Evolutionary conservation across 805 yeast genomes (phyloP).

Genomic region (Wickerhamiella lipophila): DNA sequence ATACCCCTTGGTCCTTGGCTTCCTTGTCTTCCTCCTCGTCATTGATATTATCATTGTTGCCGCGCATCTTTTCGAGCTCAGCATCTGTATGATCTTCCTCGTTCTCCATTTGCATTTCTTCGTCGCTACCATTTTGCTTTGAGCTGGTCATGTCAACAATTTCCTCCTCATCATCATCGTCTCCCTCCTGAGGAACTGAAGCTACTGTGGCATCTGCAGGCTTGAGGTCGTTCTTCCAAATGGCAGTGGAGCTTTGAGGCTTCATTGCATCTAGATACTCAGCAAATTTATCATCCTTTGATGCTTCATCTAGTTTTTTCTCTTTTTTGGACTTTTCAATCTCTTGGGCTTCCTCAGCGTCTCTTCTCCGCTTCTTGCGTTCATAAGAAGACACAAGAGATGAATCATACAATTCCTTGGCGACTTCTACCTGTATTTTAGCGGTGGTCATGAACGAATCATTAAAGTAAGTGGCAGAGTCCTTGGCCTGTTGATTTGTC

Average conservation of each 20-base stretch:
- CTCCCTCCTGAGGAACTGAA: conserved; percentile 23
- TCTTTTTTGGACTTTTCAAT: conserved; percentile 18
- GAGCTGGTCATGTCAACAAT: conserved; percentile 12
- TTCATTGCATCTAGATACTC: conserved; percentile 79
- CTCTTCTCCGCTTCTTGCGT: conserved; percentile 10
- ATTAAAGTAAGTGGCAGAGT: conserved; percentile 65
- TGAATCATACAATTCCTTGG: conserved; percentile 79
- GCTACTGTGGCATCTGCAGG: conserved; percentile 24
- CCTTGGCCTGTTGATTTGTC: conserved; percentile 57
- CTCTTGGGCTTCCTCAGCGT: conserved; percentile 4
- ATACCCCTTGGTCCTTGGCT: conserved; percentile 40
- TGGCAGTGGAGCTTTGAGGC: conserved; percentile 37
- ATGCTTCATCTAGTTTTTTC: conserved; percentile 30
- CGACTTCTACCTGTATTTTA: conserved; percentile 62
- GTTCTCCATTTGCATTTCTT: conserved; percentile 30
- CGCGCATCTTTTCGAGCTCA: conserved; percentile 18
- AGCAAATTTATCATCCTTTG: conserved; percentile 37
- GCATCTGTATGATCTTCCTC: conserved; percentile 24
- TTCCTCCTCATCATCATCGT: conserved; percentile 39
- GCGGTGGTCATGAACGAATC: conserved; percentile 74
- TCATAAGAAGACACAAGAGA: conserved; percentile 42
- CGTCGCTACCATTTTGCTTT: not conserved
- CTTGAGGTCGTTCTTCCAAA: conserved; percentile 28
- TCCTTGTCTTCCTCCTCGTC: conserved; percentile 26
- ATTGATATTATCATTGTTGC: conserved; percentile 20